These are phyloP conservation scores for Podila minutissima DNA, from an alignment of 192 early-diverging fungal species.

Conservation along the genomic window DNA sequence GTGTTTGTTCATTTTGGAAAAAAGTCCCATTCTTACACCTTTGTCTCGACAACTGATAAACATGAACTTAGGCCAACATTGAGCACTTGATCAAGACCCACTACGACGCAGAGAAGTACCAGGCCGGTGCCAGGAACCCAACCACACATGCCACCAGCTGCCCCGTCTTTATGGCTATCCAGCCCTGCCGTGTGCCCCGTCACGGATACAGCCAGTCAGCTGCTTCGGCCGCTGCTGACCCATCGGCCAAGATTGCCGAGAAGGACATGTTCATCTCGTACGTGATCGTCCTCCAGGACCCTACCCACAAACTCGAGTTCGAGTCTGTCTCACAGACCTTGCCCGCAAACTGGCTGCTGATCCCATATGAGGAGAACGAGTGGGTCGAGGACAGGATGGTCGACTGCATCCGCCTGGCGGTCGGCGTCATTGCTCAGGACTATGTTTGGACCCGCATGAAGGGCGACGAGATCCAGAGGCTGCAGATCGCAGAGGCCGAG, in stretches of 20 bases:
- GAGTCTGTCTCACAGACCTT: conserved; percentile 64
- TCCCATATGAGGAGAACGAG: conserved; percentile 72
- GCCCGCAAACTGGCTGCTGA: conserved; percentile 63
- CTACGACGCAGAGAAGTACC: conserved; percentile 41
- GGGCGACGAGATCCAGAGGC: conserved; percentile 49
- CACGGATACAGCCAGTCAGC: conserved; percentile 32
- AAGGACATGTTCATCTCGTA: conserved; percentile 52
- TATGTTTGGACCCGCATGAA: conserved; percentile 74
- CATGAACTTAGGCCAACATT: conserved; percentile 57
- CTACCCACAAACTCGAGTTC: conserved; percentile 62
- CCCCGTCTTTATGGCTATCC: conserved; percentile 71
- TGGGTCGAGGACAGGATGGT: conserved; percentile 71
- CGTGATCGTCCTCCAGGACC: conserved; percentile 60
- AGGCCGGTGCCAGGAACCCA: conserved; percentile 24
- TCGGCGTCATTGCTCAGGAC: conserved; percentile 66
- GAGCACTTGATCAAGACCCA: conserved; percentile 65
- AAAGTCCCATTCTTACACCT: too few relatives aligned
- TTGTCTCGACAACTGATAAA: too few relatives aligned
- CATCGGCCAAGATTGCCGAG: conserved; percentile 10
- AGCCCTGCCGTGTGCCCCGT: conserved; percentile 57
- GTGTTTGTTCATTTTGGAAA: too few relatives aligned
- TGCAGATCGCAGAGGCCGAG: conserved; percentile 37
- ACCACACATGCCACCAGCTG: conserved; percentile 54
- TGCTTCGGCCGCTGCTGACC: conserved; percentile 5
- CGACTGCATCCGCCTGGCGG: conserved; percentile 55